Conservation (phyloP, 768 basidiomycete genomes). For the Boletus patriciae region DNA sequence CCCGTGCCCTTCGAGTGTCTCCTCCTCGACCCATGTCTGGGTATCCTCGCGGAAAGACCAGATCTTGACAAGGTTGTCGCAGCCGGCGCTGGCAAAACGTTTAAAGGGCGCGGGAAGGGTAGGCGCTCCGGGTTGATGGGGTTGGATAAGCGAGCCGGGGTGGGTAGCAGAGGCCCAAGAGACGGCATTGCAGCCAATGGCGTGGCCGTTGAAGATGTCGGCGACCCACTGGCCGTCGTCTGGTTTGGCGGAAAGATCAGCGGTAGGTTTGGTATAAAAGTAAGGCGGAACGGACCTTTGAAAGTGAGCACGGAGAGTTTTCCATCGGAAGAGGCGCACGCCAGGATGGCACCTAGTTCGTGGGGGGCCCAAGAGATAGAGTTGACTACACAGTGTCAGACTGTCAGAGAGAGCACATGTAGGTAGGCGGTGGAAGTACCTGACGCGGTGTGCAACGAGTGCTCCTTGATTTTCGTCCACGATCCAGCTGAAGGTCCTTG, state of each 20-base stretch:
- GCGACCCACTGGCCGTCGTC: background rate
- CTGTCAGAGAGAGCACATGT: background rate
- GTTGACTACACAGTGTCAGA: background rate
- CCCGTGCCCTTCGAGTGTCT: slow-evolving; percentile 85
- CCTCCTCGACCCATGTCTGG: slow-evolving; percentile 90
- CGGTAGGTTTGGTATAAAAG: background rate
- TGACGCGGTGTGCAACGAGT: slow-evolving; percentile 55
- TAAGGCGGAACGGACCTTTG: background rate
- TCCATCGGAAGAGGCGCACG: slow-evolving; percentile 96
- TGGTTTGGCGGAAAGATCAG: slow-evolving; percentile 30
- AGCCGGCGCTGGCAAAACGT: slow-evolving; percentile 93
- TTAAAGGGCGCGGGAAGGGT: slow-evolving; percentile 61
- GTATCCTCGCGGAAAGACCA: slow-evolving; percentile 89
- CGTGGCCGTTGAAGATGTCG: slow-evolving; percentile 78
- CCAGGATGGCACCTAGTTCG: slow-evolving; percentile 93
- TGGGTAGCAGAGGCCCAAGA: slow-evolving; percentile 95
- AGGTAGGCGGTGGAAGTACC: background rate
- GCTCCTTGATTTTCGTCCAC: slow-evolving; percentile 96
- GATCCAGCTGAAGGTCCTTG: slow-evolving; percentile 52
- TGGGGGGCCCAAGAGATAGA: slow-evolving; percentile 95
- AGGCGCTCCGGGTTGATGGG: slow-evolving; percentile 48
- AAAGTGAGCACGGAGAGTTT: slow-evolving; percentile 63
- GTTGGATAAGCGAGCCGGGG: slow-evolving; percentile 80
- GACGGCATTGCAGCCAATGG: slow-evolving; percentile 94
- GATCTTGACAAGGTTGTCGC: slow-evolving; percentile 92